Percentiles rank a stretch among this genome's conserved stretches.
Conservation (phyloP, 306 rosid species). For the Fagus sylvatica region DNA sequence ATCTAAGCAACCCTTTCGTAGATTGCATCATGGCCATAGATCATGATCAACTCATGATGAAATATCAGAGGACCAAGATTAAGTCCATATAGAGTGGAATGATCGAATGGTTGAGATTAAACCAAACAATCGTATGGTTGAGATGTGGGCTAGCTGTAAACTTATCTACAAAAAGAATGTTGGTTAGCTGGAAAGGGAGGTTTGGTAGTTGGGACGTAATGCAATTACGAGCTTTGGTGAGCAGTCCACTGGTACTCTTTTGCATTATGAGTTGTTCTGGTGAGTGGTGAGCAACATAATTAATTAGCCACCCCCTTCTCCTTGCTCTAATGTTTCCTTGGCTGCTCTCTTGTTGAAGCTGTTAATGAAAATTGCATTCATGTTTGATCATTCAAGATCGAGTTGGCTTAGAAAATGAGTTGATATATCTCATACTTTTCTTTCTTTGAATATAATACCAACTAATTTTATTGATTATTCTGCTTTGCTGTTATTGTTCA, state of each 20-base stretch:
- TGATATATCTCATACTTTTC: not conserved
- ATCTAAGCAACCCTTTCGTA: too few relatives aligned
- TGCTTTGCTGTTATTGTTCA: not conserved
- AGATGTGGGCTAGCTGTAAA: not conserved
- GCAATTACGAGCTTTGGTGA: not conserved
- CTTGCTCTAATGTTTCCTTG: not conserved
- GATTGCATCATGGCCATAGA: too few relatives aligned
- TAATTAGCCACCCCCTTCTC: not conserved
- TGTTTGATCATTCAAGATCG: not conserved
- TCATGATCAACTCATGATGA: too few relatives aligned
- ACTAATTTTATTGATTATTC: not conserved
- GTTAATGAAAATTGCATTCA: not conserved
- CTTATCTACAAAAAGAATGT: not conserved
- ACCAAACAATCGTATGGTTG: not conserved
- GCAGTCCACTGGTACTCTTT: not conserved
- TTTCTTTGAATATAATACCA: not conserved
- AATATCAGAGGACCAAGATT: too few relatives aligned
- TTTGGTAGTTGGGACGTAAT: not conserved
- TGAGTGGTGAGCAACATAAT: not conserved
- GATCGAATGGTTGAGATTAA: too few relatives aligned
- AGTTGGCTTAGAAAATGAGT: not conserved
- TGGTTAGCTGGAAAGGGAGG: not conserved
- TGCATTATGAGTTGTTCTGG: not conserved
- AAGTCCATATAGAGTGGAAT: too few relatives aligned
- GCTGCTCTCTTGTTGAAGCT: not conserved